Conservation (phyloP, 2,329 filamentous ascomycete genomes). For the Fusarium sp. region DNA sequence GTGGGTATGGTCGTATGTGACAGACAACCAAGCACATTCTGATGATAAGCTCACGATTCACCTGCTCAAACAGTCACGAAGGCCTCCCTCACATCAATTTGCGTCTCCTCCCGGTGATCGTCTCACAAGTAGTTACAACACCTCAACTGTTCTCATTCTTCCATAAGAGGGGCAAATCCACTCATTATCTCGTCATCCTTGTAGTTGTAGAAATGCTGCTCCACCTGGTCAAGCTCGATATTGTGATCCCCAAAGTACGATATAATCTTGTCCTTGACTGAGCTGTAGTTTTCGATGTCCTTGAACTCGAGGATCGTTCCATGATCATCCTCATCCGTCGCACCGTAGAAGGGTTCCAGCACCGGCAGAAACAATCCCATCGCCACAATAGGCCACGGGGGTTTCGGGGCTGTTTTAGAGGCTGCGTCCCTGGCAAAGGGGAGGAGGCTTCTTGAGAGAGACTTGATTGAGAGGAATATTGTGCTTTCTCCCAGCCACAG, state of each 20-base stretch:
- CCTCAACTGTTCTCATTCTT: neutral
- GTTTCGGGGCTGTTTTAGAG: neutral
- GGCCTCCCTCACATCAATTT: neutral
- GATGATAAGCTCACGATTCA: neutral
- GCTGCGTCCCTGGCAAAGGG: slow-evolving; percentile 8
- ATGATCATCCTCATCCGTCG: neutral
- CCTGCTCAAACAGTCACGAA: neutral
- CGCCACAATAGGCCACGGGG: slow-evolving; percentile 1
- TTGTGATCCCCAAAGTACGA: slow-evolving; percentile 1
- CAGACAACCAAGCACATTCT: neutral
- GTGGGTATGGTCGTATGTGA: slow-evolving; percentile 5
- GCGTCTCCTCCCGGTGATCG: neutral
- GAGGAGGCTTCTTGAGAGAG: neutral
- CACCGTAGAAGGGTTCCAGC: slow-evolving; percentile 9
- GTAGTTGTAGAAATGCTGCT: slow-evolving; percentile 10
- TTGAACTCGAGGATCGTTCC: neutral
- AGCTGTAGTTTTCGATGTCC: neutral
- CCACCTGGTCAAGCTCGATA: neutral
- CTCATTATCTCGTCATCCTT: neutral
- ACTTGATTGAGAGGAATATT: slow-evolving; percentile 2
- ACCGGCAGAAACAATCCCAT: slow-evolving; percentile 13
- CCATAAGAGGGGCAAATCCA: slow-evolving; percentile 37
- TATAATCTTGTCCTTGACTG: neutral
- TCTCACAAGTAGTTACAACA: neutral
- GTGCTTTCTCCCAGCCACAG: slow-evolving; percentile 3